Base-by-base conservation (phyloP, 1,284 basidiomycete species). In the Porodaedalea pini region DNA sequence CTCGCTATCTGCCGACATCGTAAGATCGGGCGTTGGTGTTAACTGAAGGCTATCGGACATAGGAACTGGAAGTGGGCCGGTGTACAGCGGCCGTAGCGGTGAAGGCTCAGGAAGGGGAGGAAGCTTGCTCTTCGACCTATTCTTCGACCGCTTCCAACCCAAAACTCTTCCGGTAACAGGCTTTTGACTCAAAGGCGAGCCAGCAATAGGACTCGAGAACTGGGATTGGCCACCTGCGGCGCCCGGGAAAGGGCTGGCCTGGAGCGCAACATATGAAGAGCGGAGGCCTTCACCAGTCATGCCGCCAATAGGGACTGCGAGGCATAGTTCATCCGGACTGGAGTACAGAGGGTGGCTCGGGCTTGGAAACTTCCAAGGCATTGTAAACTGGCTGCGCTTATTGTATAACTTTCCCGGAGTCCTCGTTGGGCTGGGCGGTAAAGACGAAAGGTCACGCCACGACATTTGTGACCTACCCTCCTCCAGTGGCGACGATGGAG, bases 221-320 rank as follows among this genome's bases (percentile, higher is more conserved):
- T 57, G 51, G 25, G 21, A 36, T 27, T 41, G 47, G 15, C 34
- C 23, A 10, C n/a, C 32, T 15, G 51, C n/a, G 10, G 36, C 39
- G 21, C 47, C 43, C 1, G 51, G 51, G 23, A 57, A 57, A 17
- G 59, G 59, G 31, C 59, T 61, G 15, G 59, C 57, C 25, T 54
- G 59, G 13, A 51, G 4, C 19, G 59, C 49, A 21, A 61, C 52
- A 29, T 61, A 61, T 4, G 34, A 32, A 8, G 44, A 39, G 4
- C 51, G 43, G 7, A 61, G 51, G 2, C 59, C 59, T 49, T 61
- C 59, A 11, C 59, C 59, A 7, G 55, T 50, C n/a, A 61, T 61
- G 8, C 59, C 59, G 10, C 32, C 29, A 23, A 61, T 47, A 13
- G 59, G 55, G 4, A 61, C 54, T 15, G 50, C 59, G 17, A 61